These are phyloP conservation scores for Penicillium canariense DNA, from an alignment of 495 filamentous ascomycete genomes.

Conservation along the genomic window DNA sequence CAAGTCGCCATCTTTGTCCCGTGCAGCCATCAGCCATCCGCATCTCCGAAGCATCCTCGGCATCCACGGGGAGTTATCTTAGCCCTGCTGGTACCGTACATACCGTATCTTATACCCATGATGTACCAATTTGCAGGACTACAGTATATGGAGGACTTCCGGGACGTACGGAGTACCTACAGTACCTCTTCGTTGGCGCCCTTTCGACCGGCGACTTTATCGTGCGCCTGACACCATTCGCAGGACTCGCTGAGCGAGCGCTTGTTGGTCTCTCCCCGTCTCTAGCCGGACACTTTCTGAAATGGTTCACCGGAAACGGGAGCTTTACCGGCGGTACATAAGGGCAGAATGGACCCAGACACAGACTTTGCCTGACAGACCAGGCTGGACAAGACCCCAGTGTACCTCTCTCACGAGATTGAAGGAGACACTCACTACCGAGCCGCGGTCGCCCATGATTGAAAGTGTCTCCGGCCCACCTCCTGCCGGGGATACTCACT, in stretches of 20 bases:
- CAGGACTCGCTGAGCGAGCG: no score
- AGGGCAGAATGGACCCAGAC: constrained; percentile 11
- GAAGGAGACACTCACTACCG: no score
- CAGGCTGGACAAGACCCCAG: no score
- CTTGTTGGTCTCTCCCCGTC: constrained; percentile 6
- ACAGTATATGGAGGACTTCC: no score
- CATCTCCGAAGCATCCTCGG: constrained; percentile 20
- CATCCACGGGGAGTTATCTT: constrained; percentile 8
- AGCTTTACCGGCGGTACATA: constrained; percentile 12
- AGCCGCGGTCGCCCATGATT: constrained; percentile 4
- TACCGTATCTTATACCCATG: background rate
- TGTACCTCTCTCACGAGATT: no score
- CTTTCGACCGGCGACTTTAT: background rate
- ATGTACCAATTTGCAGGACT: no score
- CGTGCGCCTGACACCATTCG: background rate
- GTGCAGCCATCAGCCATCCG: constrained; percentile 24
- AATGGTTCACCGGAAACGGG: constrained; percentile 30
- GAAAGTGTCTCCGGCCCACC: constrained; percentile 10
- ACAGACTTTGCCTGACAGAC: no score
- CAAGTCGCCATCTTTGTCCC: constrained; percentile 28
- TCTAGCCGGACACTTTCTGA: constrained; percentile 16
- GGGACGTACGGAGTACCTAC: no score
- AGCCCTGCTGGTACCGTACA: background rate
- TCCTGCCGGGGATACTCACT: constrained; percentile 6
- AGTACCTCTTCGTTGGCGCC: background rate